Conservation (phyloP, 2,329 filamentous ascomycete genomes). For the Hysterium pulicare region DNA sequence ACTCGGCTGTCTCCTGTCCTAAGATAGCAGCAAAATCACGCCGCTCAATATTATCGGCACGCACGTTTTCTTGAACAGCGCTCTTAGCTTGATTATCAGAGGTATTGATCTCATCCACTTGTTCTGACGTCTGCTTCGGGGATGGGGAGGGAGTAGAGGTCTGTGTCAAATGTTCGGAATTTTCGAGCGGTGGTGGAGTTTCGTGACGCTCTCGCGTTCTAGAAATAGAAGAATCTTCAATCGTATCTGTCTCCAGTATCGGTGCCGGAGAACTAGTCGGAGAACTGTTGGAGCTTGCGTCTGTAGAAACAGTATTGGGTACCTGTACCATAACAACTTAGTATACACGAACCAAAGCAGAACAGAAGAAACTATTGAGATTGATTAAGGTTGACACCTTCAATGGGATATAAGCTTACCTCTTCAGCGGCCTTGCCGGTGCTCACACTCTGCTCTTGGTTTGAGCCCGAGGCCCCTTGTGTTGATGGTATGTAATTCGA, state of each 20-base stretch:
- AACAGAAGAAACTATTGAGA: no score
- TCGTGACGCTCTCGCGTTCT: not conserved
- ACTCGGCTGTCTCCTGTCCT: not conserved
- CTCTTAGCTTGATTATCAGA: no score
- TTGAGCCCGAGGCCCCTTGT: conserved; percentile 15
- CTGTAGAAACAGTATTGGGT: not conserved
- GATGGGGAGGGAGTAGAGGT: not conserved
- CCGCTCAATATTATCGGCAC: not conserved
- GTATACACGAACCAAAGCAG: no score
- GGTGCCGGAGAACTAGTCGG: conserved; percentile 5
- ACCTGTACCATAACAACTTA: not conserved
- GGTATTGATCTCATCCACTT: no score
- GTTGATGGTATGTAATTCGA: conserved; percentile 21
- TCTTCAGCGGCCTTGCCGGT: not conserved
- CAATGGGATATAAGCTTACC: no score
- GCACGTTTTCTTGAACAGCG: not conserved
- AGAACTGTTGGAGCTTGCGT: not conserved
- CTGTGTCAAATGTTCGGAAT: not conserved
- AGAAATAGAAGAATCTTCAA: conserved; percentile 6
- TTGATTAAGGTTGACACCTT: no score
- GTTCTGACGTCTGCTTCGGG: no score
- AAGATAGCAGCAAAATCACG: conserved; percentile 1
- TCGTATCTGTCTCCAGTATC: conserved; percentile 8
- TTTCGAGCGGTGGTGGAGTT: not conserved
- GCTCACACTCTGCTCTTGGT: not conserved